phyloP scores from a whole-genome alignment of 2,329 filamentous ascomycete genomes.

The Neopestalotiopsis sp. region DNA sequence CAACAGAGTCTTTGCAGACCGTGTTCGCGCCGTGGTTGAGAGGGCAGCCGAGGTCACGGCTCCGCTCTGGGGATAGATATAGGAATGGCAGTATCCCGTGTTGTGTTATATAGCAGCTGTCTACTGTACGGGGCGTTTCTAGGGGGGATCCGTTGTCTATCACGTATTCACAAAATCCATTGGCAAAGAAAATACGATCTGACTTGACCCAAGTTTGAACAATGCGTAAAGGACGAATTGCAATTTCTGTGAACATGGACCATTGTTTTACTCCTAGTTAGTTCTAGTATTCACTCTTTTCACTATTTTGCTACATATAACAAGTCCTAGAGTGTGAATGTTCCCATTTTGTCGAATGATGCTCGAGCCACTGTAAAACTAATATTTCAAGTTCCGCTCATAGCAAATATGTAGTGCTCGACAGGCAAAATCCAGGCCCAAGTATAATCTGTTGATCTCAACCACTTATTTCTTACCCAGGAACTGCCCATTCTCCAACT shows the following conservation, averaged over 20 bases:
- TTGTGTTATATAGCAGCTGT: neutral
- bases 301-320: neutral
- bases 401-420: no score
- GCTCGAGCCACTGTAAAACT: neutral
- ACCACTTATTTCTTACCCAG: neutral
- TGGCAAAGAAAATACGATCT: no score
- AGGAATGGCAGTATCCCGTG: neutral
- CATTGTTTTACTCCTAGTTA: neutral
- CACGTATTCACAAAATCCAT: no score
- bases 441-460: neutral
- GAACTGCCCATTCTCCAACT: constrained; percentile 1
- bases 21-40: constrained; percentile 89
- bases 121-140: no score
- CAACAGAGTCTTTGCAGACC: constrained; percentile 79
- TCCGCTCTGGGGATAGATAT: constrained; percentile 65
- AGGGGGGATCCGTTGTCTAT: no score
- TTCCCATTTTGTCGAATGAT: neutral
- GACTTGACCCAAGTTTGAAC: no score
- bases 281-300: neutral
- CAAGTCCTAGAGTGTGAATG: neutral
- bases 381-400: no score
- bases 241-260: no score
- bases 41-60: constrained; percentile 86
- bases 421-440: no score
- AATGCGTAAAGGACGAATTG: no score